Base-by-base conservation (phyloP, 306 rosid genomes). In the Argentina anserina region DNA sequence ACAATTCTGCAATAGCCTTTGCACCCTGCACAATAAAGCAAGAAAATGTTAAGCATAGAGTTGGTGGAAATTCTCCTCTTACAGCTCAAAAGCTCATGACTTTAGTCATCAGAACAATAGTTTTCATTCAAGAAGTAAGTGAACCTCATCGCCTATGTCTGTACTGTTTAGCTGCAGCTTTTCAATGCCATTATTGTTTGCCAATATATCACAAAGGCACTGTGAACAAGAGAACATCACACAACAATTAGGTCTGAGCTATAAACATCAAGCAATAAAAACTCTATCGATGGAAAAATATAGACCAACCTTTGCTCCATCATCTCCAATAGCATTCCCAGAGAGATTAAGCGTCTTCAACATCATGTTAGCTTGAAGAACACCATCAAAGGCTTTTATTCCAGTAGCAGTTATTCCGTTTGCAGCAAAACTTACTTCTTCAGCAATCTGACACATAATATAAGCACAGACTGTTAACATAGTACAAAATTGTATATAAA, bases 391-490 rank as follows among this genome's bases (percentile, higher is more conserved):
- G 28, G 99, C 97, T 81, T 79, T 94, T 73, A 94, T 65, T 67
- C 99, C 99, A 70, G 89, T 82, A 9, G 88, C 96, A 52, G 99
- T 94, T 84, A 94, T 89, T 81, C 99, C 99, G 74, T 94, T 94
- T 69, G 97, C 96, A 77, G 97, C 93, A 86, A 94, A 91, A 81
- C 88, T 91, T 66, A 89, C 93, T 82, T 87, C 99, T 86, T 94
- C 97, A 63, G 84, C 97, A 67, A 84, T 87, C 98, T 94, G 85
- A 76, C 42, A 78, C 45, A 82, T 17, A 63, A 76, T 45, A 76
- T 13, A 67, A 70, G 39, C 34, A 70, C 10, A 25, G 10, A 36
- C 18, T 9, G 18, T 64, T 3, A 64, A 64, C 3, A 36, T 17
- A 36, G 4, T n/a, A 37, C 15, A 37, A 52, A 74, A 71, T 66